These are phyloP conservation scores for Phoenix dactylifera DNA, from an alignment of 176 grass and related monocot species.

Conservation along the genomic window DNA sequence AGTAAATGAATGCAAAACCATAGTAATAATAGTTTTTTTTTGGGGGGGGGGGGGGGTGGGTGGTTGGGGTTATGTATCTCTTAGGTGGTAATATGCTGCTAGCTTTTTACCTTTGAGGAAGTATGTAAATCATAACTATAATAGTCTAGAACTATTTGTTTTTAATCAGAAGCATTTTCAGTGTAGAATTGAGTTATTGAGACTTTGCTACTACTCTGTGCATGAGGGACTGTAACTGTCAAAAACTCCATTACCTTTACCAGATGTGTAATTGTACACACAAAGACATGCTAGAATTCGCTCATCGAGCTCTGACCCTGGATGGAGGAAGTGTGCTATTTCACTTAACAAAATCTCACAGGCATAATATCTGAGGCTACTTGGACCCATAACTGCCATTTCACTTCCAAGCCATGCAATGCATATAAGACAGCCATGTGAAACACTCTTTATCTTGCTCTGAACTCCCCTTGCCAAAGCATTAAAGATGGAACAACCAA, in stretches of 20 bases:
- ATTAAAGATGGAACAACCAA: conserved; percentile 40
- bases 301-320: conserved; percentile 74
- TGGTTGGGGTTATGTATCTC: too few relatives aligned
- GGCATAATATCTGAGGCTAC: conserved; percentile 51
- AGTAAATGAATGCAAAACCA: too few relatives aligned
- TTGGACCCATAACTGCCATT: conserved; percentile 44
- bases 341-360: conserved; percentile 65
- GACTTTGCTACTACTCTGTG: too few relatives aligned
- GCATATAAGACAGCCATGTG: conserved; percentile 61
- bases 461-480: conserved; percentile 69
- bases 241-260: conserved; percentile 60
- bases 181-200: too few relatives aligned
- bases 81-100: too few relatives aligned
- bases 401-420: conserved; percentile 73
- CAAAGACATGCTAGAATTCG: conserved; percentile 78
- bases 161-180: too few relatives aligned
- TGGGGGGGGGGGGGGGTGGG: too few relatives aligned
- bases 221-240: too few relatives aligned
- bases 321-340: conserved; percentile 58
- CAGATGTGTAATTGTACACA: conserved; percentile 86
- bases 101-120: too few relatives aligned
- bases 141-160: too few relatives aligned
- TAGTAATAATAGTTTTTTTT: too few relatives aligned
- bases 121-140: too few relatives aligned
- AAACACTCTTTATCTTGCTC: conserved; percentile 65